Evolutionary conservation across 2,329 filamentous ascomycete species (phyloP).

Genomic region (Stagonosporopsis tanaceti): DNA sequence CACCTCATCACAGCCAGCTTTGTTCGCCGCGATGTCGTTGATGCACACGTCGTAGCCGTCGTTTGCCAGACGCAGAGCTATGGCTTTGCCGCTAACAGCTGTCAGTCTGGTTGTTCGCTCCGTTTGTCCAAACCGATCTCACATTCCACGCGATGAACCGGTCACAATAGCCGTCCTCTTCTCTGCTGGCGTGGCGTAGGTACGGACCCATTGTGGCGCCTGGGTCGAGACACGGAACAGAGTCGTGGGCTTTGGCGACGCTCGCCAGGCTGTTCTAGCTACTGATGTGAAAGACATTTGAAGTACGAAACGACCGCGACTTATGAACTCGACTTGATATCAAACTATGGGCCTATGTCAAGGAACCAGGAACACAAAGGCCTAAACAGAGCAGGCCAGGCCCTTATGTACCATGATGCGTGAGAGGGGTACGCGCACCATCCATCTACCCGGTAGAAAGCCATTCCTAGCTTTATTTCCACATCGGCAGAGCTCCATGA

Average conservation of each 20-base stretch:
- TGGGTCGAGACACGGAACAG: slow-evolving; percentile 24
- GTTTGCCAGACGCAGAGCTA: slow-evolving; percentile 68
- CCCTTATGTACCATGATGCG: slow-evolving; percentile 16
- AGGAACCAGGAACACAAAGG: neutral
- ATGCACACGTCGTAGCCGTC: slow-evolving; percentile 73
- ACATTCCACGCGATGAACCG: slow-evolving; percentile 51
- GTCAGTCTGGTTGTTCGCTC: slow-evolving; percentile 9
- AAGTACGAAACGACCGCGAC: neutral
- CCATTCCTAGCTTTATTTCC: slow-evolving; percentile 36
- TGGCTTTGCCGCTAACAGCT: slow-evolving; percentile 63
- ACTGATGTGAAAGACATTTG: slow-evolving; percentile 36
- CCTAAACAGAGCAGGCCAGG: neutral
- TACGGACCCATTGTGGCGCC: slow-evolving; percentile 31
- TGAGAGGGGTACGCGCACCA: slow-evolving; percentile 4
- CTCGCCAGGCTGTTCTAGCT: slow-evolving; percentile 31
- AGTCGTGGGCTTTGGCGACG: slow-evolving; percentile 22
- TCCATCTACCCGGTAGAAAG: neutral
- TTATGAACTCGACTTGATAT: neutral
- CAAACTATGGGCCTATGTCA: neutral
- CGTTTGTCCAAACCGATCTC: slow-evolving; percentile 14
- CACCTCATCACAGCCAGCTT: slow-evolving; percentile 60
- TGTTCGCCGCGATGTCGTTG: slow-evolving; percentile 67
- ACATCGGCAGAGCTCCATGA: slow-evolving; percentile 14
- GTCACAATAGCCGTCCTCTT: slow-evolving; percentile 50
- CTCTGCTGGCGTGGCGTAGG: slow-evolving; percentile 34